Conservation (phyloP, 2,329 filamentous ascomycete species). For the Ophiocordyceps camponoti-floridani region DNA sequence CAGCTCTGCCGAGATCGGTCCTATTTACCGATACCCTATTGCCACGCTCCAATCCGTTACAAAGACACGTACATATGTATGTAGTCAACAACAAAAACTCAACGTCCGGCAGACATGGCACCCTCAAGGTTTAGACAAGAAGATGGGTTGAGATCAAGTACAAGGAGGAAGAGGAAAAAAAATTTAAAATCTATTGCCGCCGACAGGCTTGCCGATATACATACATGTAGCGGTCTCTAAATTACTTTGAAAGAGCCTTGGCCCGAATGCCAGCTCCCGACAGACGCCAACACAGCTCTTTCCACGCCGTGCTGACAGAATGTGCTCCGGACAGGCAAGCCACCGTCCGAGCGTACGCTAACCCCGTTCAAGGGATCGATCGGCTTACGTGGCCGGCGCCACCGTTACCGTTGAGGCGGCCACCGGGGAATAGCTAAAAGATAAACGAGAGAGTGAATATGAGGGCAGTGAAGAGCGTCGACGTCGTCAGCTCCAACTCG, state of each 20-base stretch:
- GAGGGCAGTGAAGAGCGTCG: conserved; percentile 29
- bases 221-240: background rate
- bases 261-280: background rate
- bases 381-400: too few relatives aligned
- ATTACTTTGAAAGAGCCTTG: background rate
- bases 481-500: conserved; percentile 33
- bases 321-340: background rate
- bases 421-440: conserved; percentile 3
- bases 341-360: background rate
- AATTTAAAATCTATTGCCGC: background rate
- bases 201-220: background rate
- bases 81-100: too few relatives aligned
- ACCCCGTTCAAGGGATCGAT: background rate
- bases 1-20: too few relatives aligned
- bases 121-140: background rate
- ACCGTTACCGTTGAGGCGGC: too few relatives aligned
- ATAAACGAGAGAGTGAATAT: conserved; percentile 27
- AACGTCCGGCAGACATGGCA: too few relatives aligned
- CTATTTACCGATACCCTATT: too few relatives aligned
- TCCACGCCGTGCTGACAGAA: background rate
- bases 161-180: background rate
- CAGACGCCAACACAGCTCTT: background rate
- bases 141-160: background rate
- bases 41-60: too few relatives aligned
- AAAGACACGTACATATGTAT: too few relatives aligned